Evolutionary conservation across 176 grass and related monocot species (phyloP).

Genomic region (Thalia dealbata): DNA sequence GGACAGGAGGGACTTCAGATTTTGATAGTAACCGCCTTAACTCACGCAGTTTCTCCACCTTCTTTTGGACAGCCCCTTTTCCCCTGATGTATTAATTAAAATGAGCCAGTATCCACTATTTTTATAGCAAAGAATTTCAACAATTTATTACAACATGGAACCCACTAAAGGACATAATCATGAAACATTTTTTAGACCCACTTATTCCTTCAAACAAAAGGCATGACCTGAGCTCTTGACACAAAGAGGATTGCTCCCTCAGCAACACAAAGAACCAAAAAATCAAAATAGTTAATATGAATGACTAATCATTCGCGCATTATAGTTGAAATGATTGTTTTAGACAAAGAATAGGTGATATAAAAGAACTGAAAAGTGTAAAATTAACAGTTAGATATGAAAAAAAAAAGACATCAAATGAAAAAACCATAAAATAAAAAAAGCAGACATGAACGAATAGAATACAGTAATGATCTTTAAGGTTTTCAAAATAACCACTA

Average conservation of each 20-base stretch:
- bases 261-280: background rate
- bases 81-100: constrained; percentile 38
- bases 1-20: constrained; percentile 76
- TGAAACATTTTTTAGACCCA: background rate
- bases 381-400: background rate
- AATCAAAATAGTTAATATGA: background rate
- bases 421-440: background rate
- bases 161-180: background rate
- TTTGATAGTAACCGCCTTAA: constrained; percentile 76
- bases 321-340: background rate
- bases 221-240: too few relatives aligned
- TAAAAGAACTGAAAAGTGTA: background rate
- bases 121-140: background rate
- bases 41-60: constrained; percentile 54
- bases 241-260: background rate
- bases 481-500: background rate
- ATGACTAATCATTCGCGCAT: background rate
- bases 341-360: background rate
- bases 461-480: background rate
- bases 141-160: background rate
- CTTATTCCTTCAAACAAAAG: background rate
- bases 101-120: background rate
- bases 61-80: constrained; percentile 65
- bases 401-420: background rate
- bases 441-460: background rate